phyloP scores from a whole-genome alignment of 305 asterid genomes.

The Fraxinus velutina region DNA sequence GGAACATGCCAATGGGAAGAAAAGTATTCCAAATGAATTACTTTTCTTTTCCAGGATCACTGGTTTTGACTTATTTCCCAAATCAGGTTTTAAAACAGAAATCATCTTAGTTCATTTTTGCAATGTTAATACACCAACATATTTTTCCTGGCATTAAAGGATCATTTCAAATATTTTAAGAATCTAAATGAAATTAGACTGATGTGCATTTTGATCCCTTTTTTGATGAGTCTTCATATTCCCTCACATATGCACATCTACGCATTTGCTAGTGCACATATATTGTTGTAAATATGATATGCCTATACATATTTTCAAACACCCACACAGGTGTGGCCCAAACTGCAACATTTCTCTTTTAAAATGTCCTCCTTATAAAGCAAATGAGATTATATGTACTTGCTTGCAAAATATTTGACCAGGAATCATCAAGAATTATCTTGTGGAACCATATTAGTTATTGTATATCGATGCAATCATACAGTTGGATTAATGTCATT shows the following conservation, averaged over 20 bases:
- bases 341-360: not conserved
- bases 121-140: not conserved
- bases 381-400: not conserved
- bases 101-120: not conserved
- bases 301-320: not conserved
- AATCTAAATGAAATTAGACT: not conserved
- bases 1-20: not conserved
- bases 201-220: not conserved
- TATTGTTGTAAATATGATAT: not conserved
- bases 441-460: not conserved
- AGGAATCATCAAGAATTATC: not conserved
- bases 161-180: not conserved
- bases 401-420: not conserved
- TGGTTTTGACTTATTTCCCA: not conserved
- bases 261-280: not conserved
- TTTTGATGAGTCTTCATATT: not conserved
- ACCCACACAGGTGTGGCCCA: not conserved
- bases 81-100: not conserved
- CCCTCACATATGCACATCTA: not conserved
- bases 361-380: not conserved
- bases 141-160: not conserved
- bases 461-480: not conserved
- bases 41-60: not conserved
- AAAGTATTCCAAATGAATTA: not conserved
- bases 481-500: not conserved